Conservation (phyloP, 2,329 filamentous ascomycete species). For the Ophiostoma australiae region DNA sequence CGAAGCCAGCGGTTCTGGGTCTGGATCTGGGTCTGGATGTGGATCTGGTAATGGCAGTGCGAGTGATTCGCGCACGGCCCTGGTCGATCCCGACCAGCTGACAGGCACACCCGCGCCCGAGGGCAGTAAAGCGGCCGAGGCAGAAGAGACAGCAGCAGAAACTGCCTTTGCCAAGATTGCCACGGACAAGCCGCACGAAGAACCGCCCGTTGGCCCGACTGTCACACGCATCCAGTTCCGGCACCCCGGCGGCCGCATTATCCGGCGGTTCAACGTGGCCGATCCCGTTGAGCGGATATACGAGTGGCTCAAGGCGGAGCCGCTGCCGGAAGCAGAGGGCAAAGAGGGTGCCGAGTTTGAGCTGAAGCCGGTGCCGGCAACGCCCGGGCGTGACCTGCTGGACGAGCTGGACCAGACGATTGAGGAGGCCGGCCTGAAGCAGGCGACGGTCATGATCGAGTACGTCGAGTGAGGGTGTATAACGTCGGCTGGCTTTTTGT, state of each 20-base stretch:
- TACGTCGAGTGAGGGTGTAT: conserved; percentile 53
- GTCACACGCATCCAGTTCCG: conserved; percentile 90
- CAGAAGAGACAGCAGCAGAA: conserved; percentile 30
- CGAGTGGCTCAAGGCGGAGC: conserved; percentile 91
- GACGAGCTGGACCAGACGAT: conserved; percentile 69
- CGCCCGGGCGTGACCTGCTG: conserved; percentile 70
- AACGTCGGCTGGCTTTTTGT: background rate
- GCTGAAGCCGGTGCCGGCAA: conserved; percentile 67
- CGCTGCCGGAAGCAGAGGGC: conserved; percentile 60
- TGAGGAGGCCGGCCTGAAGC: conserved; percentile 77
- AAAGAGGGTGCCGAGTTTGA: conserved; percentile 78
- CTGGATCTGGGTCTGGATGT: background rate
- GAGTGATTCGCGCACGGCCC: conserved; percentile 41
- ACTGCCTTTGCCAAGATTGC: conserved; percentile 67
- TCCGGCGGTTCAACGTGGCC: conserved; percentile 72
- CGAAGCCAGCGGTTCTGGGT: background rate
- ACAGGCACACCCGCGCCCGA: conserved; percentile 48
- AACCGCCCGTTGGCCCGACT: conserved; percentile 59
- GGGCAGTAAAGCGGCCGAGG: conserved; percentile 48
- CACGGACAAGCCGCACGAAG: conserved; percentile 65
- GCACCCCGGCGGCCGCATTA: conserved; percentile 76
- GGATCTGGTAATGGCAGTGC: conserved; percentile 35
- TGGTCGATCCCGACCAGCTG: conserved; percentile 79
- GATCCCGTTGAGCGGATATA: conserved; percentile 81
- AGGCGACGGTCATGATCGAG: conserved; percentile 93